Conservation (phyloP, 179 eudicot species). For the Patellifolia procumbens region DNA sequence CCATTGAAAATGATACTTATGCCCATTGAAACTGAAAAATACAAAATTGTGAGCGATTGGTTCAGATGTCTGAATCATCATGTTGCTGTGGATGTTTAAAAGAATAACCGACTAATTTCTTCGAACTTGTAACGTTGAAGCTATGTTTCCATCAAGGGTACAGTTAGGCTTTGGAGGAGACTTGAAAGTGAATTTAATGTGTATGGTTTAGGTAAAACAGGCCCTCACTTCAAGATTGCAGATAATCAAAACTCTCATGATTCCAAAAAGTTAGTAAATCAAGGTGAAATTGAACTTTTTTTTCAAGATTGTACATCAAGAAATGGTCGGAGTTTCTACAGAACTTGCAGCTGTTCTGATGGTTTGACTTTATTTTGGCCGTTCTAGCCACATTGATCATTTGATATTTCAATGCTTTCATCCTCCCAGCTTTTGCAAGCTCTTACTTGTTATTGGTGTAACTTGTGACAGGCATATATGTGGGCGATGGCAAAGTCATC, state of each 20-base stretch:
- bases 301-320: not conserved
- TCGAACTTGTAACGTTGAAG: not conserved
- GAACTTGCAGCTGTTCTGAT: not conserved
- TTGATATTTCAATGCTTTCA: not conserved
- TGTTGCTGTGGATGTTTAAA: not conserved
- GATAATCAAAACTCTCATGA: not conserved
- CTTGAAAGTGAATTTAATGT: not conserved
- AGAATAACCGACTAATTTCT: not conserved
- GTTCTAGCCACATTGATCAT: not conserved
- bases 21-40: too few relatives aligned
- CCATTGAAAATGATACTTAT: too few relatives aligned
- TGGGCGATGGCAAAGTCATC: conserved; percentile 72
- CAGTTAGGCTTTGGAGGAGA: not conserved
- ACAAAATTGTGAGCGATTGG: too few relatives aligned
- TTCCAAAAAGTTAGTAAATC: not conserved
- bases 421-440: not conserved
- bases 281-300: not conserved
- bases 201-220: not conserved
- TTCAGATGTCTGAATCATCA: not conserved
- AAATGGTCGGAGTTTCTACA: not conserved
- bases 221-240: not conserved
- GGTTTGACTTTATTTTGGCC: not conserved
- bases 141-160: not conserved
- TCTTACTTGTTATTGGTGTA: not conserved
- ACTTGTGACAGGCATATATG: conserved; percentile 57